These are phyloP conservation scores for Colletotrichum sansevieriae DNA, from an alignment of 2,329 filamentous ascomycete genomes.

Conservation along the genomic window DNA sequence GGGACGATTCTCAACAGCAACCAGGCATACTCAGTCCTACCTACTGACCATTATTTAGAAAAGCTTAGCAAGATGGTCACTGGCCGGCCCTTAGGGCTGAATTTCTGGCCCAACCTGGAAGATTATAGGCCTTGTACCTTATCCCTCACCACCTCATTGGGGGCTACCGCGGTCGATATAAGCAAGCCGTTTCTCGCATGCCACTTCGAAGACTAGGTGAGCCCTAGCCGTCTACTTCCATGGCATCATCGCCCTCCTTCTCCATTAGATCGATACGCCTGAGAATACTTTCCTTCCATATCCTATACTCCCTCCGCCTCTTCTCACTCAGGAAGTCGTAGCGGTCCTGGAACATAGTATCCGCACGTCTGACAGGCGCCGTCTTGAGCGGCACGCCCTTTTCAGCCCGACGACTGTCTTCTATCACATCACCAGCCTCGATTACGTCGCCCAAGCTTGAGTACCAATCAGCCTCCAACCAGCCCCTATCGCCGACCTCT, in stretches of 20 bases:
- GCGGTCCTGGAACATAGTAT: conserved; percentile 82
- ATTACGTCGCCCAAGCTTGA: conserved; percentile 68
- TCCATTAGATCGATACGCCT: conserved; percentile 66
- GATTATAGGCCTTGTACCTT: too few species aligned
- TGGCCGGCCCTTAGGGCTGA: too few species aligned
- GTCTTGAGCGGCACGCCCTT: conserved; percentile 49
- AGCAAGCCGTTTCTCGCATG: too few species aligned
- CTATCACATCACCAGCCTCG: conserved; percentile 44
- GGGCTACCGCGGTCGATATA: too few species aligned
- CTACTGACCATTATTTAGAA: too few species aligned
- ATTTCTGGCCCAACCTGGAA: too few species aligned
- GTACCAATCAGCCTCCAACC: conserved; percentile 76
- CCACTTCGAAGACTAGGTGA: too few species aligned
- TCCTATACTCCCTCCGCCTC: conserved; percentile 70
- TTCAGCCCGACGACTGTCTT: conserved; percentile 42
- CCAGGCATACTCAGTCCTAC: too few species aligned
- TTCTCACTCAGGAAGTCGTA: conserved; percentile 78
- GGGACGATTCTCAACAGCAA: too few species aligned
- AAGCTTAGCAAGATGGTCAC: too few species aligned
- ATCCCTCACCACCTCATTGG: too few species aligned
- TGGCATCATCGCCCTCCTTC: conserved; percentile 47
- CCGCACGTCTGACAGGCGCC: conserved; percentile 61
- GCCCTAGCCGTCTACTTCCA: conserved; percentile 51
- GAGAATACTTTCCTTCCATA: conserved; percentile 75
- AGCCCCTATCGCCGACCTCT: conserved; percentile 67